Conservation (phyloP, 2,329 filamentous ascomycete genomes). For the Fusarium irregulare region DNA sequence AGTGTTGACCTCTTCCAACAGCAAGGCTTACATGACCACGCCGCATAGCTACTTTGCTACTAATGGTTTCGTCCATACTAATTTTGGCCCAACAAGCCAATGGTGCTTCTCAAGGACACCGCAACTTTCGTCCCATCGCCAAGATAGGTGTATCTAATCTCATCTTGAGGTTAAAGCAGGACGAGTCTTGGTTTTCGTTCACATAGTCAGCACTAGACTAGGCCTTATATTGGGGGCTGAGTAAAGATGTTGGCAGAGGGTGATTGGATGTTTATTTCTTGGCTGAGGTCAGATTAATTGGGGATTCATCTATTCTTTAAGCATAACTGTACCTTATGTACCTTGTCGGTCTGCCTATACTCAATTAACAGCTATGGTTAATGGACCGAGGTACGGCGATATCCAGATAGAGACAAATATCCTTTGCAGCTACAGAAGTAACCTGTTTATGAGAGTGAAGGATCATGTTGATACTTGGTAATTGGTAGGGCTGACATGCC, state of each 20-base stretch:
- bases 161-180: background rate
- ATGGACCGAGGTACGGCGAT: background rate
- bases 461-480: background rate
- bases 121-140: background rate
- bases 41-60: conserved; percentile 2
- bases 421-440: too few relatives aligned
- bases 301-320: background rate
- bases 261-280: conserved; percentile 4
- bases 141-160: background rate
- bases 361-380: background rate
- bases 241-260: conserved; percentile 8
- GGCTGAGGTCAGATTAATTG: conserved; percentile 23
- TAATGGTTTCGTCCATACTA: too few relatives aligned
- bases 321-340: background rate
- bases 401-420: background rate
- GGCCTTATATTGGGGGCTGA: background rate
- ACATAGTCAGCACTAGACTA: conserved; percentile 23
- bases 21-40: conserved; percentile 6
- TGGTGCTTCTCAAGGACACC: background rate
- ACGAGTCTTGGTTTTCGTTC: background rate
- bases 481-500: conserved; percentile 12
- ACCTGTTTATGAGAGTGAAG: background rate
- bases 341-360: background rate
- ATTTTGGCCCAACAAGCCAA: background rate
- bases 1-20: background rate